These are phyloP conservation scores for Monosporascus sp. DNA, from an alignment of 2,329 filamentous ascomycete species.

Conservation along the genomic window DNA sequence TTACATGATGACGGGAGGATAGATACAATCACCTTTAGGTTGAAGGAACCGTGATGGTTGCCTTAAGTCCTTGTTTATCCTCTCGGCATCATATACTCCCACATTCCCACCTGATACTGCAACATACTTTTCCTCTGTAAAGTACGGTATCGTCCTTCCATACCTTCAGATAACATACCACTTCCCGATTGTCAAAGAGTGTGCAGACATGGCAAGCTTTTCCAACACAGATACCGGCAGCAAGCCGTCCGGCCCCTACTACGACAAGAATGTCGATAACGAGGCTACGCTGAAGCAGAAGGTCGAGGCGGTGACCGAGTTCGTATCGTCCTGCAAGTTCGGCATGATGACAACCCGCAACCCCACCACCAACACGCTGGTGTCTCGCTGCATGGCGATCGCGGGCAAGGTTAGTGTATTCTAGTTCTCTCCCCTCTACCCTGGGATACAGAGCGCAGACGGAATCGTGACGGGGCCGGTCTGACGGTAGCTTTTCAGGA, in stretches of 20 bases:
- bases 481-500: slow-evolving; percentile 46
- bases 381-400: slow-evolving; percentile 64
- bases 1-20: no score
- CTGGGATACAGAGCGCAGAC: neutral
- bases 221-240: slow-evolving; percentile 12
- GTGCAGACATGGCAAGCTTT: slow-evolving; percentile 10
- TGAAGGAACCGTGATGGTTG: no score
- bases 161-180: neutral
- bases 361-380: slow-evolving; percentile 48
- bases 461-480: no score
- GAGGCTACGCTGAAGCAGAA: slow-evolving; percentile 56
- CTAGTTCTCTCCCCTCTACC: neutral
- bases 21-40: no score
- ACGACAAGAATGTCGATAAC: slow-evolving; percentile 56
- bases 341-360: slow-evolving; percentile 65
- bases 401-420: slow-evolving; percentile 51
- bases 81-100: neutral
- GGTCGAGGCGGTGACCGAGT: slow-evolving; percentile 55
- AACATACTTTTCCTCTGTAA: neutral
- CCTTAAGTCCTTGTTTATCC: no score
- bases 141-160: no score
- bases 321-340: slow-evolving; percentile 59
- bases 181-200: neutral
- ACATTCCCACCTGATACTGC: neutral
- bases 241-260: slow-evolving; percentile 51